A percentile compares a stretch with the other conserved stretches of the same genome.
Evolutionary conservation across 371 early-diverging fungal genomes (phyloP).

Genomic region (Syncephalastrum racemosum): DNA sequence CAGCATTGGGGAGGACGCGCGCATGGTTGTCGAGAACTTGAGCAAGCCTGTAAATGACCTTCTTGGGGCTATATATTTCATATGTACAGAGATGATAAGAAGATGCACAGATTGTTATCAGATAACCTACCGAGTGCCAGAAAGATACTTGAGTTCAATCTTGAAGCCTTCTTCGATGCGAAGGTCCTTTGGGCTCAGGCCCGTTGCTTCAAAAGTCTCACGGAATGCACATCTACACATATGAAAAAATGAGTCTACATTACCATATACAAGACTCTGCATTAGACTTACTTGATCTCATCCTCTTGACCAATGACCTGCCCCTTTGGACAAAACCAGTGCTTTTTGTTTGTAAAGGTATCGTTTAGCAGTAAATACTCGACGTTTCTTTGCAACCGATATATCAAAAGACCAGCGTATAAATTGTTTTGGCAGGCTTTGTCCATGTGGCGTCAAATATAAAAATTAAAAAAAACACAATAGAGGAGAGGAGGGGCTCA

Average conservation of each 20-base stretch:
- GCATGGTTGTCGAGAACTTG: conserved; percentile 61
- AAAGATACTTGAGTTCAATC: conserved; percentile 79
- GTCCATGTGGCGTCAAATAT: conserved; percentile 30
- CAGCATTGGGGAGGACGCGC: conserved; percentile 64
- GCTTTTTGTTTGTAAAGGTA: conserved; percentile 75
- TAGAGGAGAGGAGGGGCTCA: too few relatives aligned
- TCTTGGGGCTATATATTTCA: conserved; percentile 59
- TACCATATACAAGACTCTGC: neutral
- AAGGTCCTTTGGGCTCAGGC: conserved; percentile 70
- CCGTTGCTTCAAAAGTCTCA: conserved; percentile 73
- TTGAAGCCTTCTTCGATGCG: conserved; percentile 74
- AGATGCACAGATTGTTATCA: neutral
- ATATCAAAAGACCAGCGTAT: conserved; percentile 74
- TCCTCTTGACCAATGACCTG: conserved; percentile 77
- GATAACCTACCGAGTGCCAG: conserved; percentile 61
- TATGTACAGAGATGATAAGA: neutral
- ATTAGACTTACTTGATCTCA: conserved; percentile 70
- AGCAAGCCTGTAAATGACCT: conserved; percentile 77
- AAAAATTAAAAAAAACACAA: conserved; percentile 1
- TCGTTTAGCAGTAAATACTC: conserved; percentile 87
- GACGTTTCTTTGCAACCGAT: conserved; percentile 71
- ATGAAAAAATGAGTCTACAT: neutral
- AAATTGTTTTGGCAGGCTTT: conserved; percentile 41
- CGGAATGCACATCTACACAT: conserved; percentile 73
- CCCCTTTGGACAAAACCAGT: conserved; percentile 88